These are phyloP conservation scores for Orbilia ellipsospora DNA, from an alignment of 2,329 filamentous ascomycete species.

Conservation along the genomic window DNA sequence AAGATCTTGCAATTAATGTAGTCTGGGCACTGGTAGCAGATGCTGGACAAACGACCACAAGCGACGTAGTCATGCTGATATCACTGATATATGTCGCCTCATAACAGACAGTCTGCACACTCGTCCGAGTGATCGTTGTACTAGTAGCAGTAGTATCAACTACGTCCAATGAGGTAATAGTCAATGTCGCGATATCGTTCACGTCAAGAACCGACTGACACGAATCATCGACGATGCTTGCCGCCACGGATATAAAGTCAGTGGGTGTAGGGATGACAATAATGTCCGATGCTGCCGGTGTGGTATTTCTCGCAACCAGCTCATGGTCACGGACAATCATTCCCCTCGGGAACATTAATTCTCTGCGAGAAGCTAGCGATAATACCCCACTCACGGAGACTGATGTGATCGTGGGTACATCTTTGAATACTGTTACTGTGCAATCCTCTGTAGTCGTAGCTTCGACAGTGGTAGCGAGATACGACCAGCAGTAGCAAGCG, in stretches of 20 bases:
- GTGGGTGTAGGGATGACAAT: conserved; percentile 32
- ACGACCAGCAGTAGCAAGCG: conserved; percentile 48
- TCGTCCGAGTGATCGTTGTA: conserved; percentile 19
- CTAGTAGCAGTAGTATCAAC: conserved; percentile 5
- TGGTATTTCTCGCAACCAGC: conserved; percentile 8
- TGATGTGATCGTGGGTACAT: conserved; percentile 39
- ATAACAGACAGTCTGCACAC: conserved; percentile 45
- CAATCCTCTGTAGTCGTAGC: conserved; percentile 20
- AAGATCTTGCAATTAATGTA: neutral
- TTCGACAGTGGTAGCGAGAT: conserved; percentile 19
- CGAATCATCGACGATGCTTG: neutral
- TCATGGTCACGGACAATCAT: no score
- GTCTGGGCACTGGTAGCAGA: conserved; percentile 6
- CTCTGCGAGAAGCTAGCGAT: neutral
- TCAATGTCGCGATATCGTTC: conserved; percentile 20
- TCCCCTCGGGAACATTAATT: neutral
- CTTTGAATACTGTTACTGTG: conserved; percentile 20
- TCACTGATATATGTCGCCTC: conserved; percentile 21
- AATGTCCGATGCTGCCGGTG: neutral
- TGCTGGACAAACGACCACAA: conserved; percentile 36
- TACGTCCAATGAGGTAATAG: conserved; percentile 19
- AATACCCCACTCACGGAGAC: conserved; percentile 35
- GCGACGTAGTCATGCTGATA: conserved; percentile 22
- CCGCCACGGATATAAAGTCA: neutral
- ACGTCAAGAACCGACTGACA: conserved; percentile 14